phyloP scores from a whole-genome alignment of 176 grass and related monocot species.

The Dendrocalamus sinicus region DNA sequence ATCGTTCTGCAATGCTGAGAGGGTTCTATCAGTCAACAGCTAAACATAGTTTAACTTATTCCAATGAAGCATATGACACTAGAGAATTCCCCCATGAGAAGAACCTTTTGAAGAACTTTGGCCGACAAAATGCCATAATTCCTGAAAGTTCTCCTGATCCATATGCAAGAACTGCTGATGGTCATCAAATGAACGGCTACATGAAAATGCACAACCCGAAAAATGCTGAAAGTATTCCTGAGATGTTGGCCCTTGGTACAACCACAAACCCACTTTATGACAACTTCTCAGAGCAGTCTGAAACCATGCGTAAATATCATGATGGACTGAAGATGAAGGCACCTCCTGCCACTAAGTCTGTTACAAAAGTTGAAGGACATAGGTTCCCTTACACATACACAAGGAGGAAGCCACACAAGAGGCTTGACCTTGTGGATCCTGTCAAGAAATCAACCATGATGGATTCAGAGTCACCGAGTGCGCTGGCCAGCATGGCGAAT shows the following conservation, averaged over 20 bases:
- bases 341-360: slow-evolving; percentile 20
- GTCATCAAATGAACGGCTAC: slow-evolving; percentile 24
- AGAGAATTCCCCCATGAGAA: slow-evolving; percentile 46
- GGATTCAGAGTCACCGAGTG: slow-evolving; percentile 38
- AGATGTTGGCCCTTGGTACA: slow-evolving; percentile 42
- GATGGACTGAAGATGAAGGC: slow-evolving; percentile 19
- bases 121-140: slow-evolving; percentile 35
- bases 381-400: slow-evolving; percentile 74
- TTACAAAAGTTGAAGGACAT: slow-evolving; percentile 37
- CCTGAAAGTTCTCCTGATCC: slow-evolving; percentile 50
- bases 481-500: slow-evolving; percentile 36
- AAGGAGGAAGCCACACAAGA: slow-evolving; percentile 74
- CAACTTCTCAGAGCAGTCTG: slow-evolving; percentile 14
- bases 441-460: slow-evolving; percentile 30
- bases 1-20: slow-evolving; percentile 18
- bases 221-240: slow-evolving; percentile 36
- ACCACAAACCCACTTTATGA: not conserved
- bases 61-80: slow-evolving; percentile 29
- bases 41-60: slow-evolving; percentile 36
- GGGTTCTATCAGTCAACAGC: slow-evolving; percentile 29
- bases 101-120: slow-evolving; percentile 62
- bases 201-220: not conserved
- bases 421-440: slow-evolving; percentile 46
- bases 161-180: not conserved
- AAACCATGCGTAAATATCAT: slow-evolving; percentile 28